These are phyloP conservation scores for Fusarium mangiferae DNA, from an alignment of 2,329 filamentous ascomycete species.

Conservation along the genomic window DNA sequence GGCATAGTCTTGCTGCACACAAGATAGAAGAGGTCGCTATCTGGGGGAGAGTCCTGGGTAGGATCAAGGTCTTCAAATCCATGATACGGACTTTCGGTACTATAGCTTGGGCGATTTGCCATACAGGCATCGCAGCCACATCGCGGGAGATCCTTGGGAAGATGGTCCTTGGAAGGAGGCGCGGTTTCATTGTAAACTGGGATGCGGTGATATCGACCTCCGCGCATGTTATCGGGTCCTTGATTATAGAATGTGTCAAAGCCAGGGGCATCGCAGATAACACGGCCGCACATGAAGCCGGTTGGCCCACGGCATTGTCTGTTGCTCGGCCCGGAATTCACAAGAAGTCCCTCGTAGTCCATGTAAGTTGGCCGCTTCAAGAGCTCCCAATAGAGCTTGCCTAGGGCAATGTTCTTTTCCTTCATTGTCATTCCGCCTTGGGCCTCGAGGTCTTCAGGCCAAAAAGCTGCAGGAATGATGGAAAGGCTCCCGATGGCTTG, in stretches of 20 bases:
- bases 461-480: slow-evolving; percentile 56
- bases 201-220: slow-evolving; percentile 26
- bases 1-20: slow-evolving; percentile 57
- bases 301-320: slow-evolving; percentile 46
- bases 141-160: slow-evolving; percentile 54
- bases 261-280: slow-evolving; percentile 57
- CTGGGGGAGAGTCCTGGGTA: slow-evolving; percentile 48
- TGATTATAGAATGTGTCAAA: slow-evolving; percentile 50
- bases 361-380: slow-evolving; percentile 58
- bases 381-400: slow-evolving; percentile 60
- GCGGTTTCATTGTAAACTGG: slow-evolving; percentile 16
- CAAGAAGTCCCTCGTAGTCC: slow-evolving; percentile 57
- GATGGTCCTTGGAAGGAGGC: slow-evolving; percentile 46
- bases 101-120: slow-evolving; percentile 24
- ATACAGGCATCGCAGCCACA: slow-evolving; percentile 55
- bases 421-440: slow-evolving; percentile 48
- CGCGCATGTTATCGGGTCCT: slow-evolving; percentile 38
- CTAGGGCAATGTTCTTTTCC: slow-evolving; percentile 53
- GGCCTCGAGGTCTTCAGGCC: slow-evolving; percentile 50
- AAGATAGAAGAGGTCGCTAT: slow-evolving; percentile 56
- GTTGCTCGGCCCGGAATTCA: slow-evolving; percentile 44
- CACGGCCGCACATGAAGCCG: slow-evolving; percentile 53
- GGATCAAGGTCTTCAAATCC: slow-evolving; percentile 56
- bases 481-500: slow-evolving; percentile 54
- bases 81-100: slow-evolving; percentile 48